These are phyloP conservation scores for Naganishia liquefaciens DNA, from an alignment of 1,284 basidiomycete genomes.

Conservation along the genomic window DNA sequence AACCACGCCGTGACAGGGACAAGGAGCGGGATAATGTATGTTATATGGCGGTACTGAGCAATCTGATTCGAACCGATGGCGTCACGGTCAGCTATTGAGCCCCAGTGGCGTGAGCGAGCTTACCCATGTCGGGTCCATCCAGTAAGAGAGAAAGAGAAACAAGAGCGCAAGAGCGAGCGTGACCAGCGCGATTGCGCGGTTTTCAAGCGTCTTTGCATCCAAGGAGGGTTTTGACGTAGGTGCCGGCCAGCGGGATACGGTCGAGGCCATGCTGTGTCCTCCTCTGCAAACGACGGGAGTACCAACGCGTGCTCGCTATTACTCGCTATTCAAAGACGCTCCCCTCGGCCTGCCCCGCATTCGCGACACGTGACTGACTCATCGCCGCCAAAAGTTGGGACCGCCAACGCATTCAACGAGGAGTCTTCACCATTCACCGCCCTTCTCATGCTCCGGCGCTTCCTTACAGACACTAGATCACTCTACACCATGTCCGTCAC, in stretches of 20 bases:
- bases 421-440: constrained; percentile 2
- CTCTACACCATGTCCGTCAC: constrained; percentile 23
- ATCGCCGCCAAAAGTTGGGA: constrained; percentile 5
- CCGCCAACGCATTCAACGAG: neutral
- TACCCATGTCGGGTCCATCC: neutral
- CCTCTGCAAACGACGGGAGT: too few relatives aligned
- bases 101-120: neutral
- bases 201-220: constrained; percentile 5
- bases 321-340: neutral
- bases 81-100: neutral
- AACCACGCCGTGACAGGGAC: constrained; percentile 81
- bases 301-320: too few relatives aligned
- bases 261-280: neutral
- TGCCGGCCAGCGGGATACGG: constrained; percentile 5
- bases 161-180: constrained; percentile 1
- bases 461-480: constrained; percentile 31
- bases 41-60: neutral
- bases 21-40: constrained; percentile 76
- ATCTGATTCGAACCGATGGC: neutral
- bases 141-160: neutral
- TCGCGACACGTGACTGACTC: constrained; percentile 1
- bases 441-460: constrained; percentile 37
- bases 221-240: constrained; percentile 1
- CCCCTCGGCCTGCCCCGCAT: neutral
- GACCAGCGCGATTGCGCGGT: constrained; percentile 1